Evolutionary conservation across 2,329 filamentous ascomycete genomes (phyloP).

Genomic region (Xylariaceae sp.): DNA sequence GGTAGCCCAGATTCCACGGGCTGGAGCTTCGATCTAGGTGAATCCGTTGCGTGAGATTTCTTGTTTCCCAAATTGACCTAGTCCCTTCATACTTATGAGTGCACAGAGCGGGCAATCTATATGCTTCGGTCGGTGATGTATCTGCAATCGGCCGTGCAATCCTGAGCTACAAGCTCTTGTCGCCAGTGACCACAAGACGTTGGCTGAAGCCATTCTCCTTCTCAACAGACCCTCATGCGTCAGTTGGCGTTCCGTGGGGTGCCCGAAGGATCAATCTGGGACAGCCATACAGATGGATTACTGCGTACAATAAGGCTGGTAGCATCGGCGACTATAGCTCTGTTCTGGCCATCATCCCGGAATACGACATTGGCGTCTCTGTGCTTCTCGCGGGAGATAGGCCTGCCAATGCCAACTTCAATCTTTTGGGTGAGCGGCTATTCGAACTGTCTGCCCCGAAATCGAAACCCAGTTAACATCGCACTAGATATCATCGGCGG

Average conservation of each 20-base stretch:
- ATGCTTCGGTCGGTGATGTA: conserved; percentile 29
- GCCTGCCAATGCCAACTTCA: conserved; percentile 24
- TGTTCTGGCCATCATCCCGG: conserved; percentile 36
- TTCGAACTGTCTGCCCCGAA: too few relatives aligned
- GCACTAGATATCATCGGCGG: conserved; percentile 22
- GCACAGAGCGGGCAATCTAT: conserved; percentile 31
- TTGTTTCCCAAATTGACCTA: neutral
- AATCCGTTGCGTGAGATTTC: conserved; percentile 20
- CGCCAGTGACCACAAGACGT: conserved; percentile 27
- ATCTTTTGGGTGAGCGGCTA: conserved; percentile 19
- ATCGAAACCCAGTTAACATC: conserved; percentile 4
- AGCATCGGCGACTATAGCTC: conserved; percentile 35
- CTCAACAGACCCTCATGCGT: conserved; percentile 34
- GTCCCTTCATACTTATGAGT: conserved; percentile 12
- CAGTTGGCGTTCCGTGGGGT: conserved; percentile 36
- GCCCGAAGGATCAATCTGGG: conserved; percentile 22
- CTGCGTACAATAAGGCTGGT: conserved; percentile 37
- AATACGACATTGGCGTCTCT: conserved; percentile 38
- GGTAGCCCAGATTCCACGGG: conserved; percentile 20
- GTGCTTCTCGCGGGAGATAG: conserved; percentile 32
- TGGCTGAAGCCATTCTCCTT: conserved; percentile 38
- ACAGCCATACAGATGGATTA: conserved; percentile 29
- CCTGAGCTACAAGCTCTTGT: conserved; percentile 30
- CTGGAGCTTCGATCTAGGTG: conserved; percentile 25
- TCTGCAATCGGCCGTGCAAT: conserved; percentile 27